These are phyloP conservation scores for Hymenoscyphus repandus DNA, from an alignment of 2,329 filamentous ascomycete species.

Conservation along the genomic window DNA sequence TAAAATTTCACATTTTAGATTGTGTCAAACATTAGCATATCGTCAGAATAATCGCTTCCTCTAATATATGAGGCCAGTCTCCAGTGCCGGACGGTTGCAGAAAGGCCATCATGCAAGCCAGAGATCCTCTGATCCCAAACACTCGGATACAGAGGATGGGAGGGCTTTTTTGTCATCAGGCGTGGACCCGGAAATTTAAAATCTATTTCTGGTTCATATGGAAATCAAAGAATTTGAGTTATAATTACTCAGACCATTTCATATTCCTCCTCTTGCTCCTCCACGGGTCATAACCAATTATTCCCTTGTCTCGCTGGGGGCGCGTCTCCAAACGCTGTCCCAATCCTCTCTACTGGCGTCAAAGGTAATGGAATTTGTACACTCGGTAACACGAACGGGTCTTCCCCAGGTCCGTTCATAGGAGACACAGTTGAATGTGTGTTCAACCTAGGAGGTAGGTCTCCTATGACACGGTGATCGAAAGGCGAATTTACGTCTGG, in stretches of 20 bases:
- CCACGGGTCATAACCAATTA: background rate
- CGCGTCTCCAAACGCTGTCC: background rate
- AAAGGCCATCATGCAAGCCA: too few relatives aligned
- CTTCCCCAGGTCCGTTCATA: too few relatives aligned
- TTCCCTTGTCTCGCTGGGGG: background rate
- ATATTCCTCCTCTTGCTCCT: background rate
- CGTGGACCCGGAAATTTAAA: background rate
- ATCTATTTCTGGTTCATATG: background rate
- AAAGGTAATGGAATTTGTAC: background rate
- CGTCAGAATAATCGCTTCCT: too few relatives aligned
- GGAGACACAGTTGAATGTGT: too few relatives aligned
- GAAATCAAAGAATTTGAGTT: too few relatives aligned
- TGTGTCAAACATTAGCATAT: too few relatives aligned
- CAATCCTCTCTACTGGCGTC: background rate
- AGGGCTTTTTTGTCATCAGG: background rate
- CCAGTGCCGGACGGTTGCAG: too few relatives aligned
- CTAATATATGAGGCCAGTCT: too few relatives aligned
- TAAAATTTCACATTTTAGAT: too few relatives aligned
- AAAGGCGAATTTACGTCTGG: background rate
- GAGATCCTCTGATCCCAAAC: too few relatives aligned
- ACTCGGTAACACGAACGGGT: too few relatives aligned
- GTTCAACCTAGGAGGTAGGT: background rate
- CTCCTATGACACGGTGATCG: background rate
- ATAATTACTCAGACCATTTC: background rate
- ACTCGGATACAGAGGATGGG: too few relatives aligned